phyloP scores from a whole-genome alignment of 768 basidiomycete species.

The Leccinum fibrillosum region DNA sequence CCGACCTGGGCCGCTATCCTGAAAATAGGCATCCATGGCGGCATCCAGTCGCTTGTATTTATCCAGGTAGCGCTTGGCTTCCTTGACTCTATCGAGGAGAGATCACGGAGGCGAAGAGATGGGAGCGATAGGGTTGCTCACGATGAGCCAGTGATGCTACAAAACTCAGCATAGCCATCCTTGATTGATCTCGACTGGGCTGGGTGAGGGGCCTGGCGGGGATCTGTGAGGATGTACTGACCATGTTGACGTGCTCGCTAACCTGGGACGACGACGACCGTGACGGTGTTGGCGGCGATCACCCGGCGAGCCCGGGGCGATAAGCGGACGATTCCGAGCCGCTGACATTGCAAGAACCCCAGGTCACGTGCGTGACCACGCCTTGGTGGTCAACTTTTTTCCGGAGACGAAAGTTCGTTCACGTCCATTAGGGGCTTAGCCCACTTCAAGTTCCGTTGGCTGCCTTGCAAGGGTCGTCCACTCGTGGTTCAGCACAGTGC shows the following conservation, averaged over 20 bases:
- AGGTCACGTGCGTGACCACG: slow-evolving; percentile 16
- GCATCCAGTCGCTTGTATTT: slow-evolving; percentile 66
- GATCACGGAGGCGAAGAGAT: slow-evolving; percentile 4
- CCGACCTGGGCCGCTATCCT: slow-evolving; percentile 33
- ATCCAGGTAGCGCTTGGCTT: slow-evolving; percentile 68
- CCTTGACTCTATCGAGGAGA: slow-evolving; percentile 33
- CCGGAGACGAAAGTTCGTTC: not conserved
- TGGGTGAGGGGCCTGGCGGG: not conserved
- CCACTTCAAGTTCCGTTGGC: slow-evolving; percentile 17
- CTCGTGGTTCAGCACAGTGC: slow-evolving; percentile 6
- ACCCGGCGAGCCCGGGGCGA: slow-evolving; percentile 7
- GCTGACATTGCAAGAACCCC: slow-evolving; percentile 11
- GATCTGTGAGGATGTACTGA: slow-evolving; percentile 13
- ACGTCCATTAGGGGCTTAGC: slow-evolving; percentile 1
- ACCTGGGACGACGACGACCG: slow-evolving; percentile 3
- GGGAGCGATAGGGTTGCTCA: slow-evolving; percentile 37
- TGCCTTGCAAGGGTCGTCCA: slow-evolving; percentile 8
- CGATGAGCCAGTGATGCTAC: slow-evolving; percentile 66
- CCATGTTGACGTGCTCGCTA: slow-evolving; percentile 12
- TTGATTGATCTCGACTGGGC: slow-evolving; percentile 27
- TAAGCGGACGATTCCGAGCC: slow-evolving; percentile 21
- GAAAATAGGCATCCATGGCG: slow-evolving; percentile 74
- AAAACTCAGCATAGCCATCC: slow-evolving; percentile 59
- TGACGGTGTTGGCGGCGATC: not conserved
- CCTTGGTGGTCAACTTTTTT: not conserved